phyloP scores from a whole-genome alignment of 2,329 filamentous ascomycete genomes.

The Tolypocladium nubicola region DNA sequence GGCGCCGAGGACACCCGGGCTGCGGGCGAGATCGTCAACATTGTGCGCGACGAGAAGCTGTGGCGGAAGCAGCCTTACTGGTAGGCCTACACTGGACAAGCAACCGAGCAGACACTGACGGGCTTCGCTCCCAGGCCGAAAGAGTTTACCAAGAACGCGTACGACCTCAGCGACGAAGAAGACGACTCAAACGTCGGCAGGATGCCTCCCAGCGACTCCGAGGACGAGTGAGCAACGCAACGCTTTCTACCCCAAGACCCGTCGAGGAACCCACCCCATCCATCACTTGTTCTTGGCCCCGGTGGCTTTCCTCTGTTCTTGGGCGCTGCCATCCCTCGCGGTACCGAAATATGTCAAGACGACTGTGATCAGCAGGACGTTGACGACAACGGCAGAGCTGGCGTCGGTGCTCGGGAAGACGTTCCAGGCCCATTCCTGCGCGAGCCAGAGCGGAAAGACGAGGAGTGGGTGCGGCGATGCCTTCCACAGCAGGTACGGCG shows the following conservation, averaged over 20 bases:
- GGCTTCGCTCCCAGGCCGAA: constrained; percentile 49
- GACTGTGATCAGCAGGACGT: constrained; percentile 57
- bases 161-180: constrained; percentile 56
- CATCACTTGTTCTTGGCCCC: constrained; percentile 21
- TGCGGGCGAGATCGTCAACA: constrained; percentile 81
- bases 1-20: constrained; percentile 67
- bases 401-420: constrained; percentile 66
- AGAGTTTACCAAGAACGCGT: constrained; percentile 60
- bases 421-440: constrained; percentile 92
- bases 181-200: constrained; percentile 74
- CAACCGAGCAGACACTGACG: constrained; percentile 8
- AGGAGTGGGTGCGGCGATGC: constrained; percentile 57
- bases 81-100: constrained; percentile 29
- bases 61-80: constrained; percentile 90
- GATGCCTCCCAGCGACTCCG: constrained; percentile 74
- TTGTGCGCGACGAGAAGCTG: constrained; percentile 80
- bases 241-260: neutral
- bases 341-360: constrained; percentile 50
- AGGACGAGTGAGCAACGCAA: constrained; percentile 43
- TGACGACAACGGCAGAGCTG: constrained; percentile 56
- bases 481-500: constrained; percentile 79
- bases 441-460: constrained; percentile 59
- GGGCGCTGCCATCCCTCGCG: constrained; percentile 8
- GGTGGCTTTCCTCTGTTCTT: neutral
- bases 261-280: constrained; percentile 8